These are phyloP conservation scores for Lactarius sp. DNA, from an alignment of 768 basidiomycete genomes.

Conservation along the genomic window DNA sequence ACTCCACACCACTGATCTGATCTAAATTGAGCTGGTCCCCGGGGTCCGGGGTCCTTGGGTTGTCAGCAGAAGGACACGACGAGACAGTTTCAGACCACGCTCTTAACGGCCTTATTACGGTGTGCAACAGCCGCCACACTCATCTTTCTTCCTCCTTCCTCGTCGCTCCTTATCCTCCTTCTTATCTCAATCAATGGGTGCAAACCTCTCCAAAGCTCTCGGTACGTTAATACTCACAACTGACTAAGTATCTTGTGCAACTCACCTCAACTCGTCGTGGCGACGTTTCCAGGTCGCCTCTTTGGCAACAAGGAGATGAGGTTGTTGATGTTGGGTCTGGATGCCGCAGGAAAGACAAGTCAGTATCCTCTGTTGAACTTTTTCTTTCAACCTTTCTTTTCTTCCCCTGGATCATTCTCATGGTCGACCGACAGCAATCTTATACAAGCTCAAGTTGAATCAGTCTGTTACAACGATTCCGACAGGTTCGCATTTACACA, in stretches of 20 bases:
- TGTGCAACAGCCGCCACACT: slow-evolving; percentile 6
- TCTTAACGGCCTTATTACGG: neutral
- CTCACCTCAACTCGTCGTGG: slow-evolving; percentile 6
- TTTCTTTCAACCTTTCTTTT: slow-evolving; percentile 16
- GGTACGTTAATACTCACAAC: slow-evolving; percentile 39
- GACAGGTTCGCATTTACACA: slow-evolving; percentile 54
- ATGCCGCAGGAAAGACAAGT: slow-evolving; percentile 99
- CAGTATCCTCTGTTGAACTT: slow-evolving; percentile 30
- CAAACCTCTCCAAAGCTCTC: slow-evolving; percentile 81
- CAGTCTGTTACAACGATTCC: slow-evolving; percentile 99
- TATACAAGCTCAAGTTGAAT: slow-evolving; percentile 98
- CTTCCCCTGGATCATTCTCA: slow-evolving; percentile 1
- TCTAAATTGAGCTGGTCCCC: neutral
- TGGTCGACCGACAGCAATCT: slow-evolving; percentile 61
- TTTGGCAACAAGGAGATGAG: slow-evolving; percentile 99
- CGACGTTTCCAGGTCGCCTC: slow-evolving; percentile 63
- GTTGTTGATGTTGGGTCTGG: slow-evolving; percentile 92
- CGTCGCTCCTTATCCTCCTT: slow-evolving; percentile 60
- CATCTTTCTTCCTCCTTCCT: slow-evolving; percentile 29
- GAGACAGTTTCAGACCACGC: neutral
- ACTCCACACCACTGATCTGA: no score
- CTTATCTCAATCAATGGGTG: slow-evolving; percentile 60
- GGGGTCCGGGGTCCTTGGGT: slow-evolving; percentile 13
- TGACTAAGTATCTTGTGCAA: slow-evolving; percentile 4
- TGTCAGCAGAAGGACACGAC: neutral